These are phyloP conservation scores for Coffea canephora DNA, from an alignment of 257 asterid genomes.

Conservation along the genomic window DNA sequence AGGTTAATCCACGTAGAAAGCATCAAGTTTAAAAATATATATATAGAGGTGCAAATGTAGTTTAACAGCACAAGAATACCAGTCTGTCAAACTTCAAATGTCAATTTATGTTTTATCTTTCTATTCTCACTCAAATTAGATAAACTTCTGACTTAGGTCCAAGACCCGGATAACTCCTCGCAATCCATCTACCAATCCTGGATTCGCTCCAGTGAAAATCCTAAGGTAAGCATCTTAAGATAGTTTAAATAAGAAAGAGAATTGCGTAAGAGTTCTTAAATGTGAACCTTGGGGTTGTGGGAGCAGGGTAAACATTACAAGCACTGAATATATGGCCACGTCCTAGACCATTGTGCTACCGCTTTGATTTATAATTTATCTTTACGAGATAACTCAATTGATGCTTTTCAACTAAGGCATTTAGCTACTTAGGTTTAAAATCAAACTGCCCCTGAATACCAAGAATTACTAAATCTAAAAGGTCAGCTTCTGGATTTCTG, in stretches of 20 bases:
- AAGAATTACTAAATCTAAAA: neutral
- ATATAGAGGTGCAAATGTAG: neutral
- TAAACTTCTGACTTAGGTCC: conserved; percentile 39
- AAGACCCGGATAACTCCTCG: conserved; percentile 78
- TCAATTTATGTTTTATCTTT: neutral
- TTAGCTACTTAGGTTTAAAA: neutral
- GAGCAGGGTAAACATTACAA: neutral
- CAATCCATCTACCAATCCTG: conserved; percentile 83
- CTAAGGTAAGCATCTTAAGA: conserved; percentile 39
- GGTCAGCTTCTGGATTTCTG: neutral
- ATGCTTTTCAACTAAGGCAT: neutral
- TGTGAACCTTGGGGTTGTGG: neutral
- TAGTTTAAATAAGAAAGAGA: neutral
- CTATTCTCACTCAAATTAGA: conserved; percentile 11
- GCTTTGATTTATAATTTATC: neutral
- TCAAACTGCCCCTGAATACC: neutral
- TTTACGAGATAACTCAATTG: neutral
- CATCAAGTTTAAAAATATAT: neutral
- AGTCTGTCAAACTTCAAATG: neutral
- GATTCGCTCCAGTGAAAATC: conserved; percentile 42
- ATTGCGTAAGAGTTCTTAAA: neutral
- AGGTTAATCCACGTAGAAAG: neutral
- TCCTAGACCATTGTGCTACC: neutral
- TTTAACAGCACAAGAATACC: neutral
- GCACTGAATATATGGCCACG: neutral